These are phyloP conservation scores for Globisporangium mamillatum DNA, from an alignment of 352 stramenopile genomes.

Conservation along the genomic window DNA sequence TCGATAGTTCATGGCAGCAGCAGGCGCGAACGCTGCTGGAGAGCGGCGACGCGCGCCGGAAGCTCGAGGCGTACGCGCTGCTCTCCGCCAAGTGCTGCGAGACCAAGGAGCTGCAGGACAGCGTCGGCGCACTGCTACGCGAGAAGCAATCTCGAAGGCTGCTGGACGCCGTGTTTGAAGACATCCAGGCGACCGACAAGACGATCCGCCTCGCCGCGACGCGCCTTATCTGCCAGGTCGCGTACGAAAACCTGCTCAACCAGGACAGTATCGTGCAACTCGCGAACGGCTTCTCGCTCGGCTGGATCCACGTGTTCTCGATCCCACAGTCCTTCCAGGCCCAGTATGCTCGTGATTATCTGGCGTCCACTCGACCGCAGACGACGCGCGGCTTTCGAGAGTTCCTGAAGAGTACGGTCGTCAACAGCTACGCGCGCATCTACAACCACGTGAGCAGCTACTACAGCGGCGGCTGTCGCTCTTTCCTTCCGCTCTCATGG, in stretches of 20 bases:
- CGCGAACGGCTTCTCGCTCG: constrained; percentile 33
- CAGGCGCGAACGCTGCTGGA: constrained; percentile 15
- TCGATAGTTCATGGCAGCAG: constrained; percentile 19
- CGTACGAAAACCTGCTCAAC: constrained; percentile 47
- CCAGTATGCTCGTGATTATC: constrained; percentile 21
- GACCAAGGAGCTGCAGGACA: constrained; percentile 40
- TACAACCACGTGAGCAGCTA: constrained; percentile 45
- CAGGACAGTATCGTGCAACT: constrained; percentile 32
- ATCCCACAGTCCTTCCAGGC: constrained; percentile 30
- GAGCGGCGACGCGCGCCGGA: constrained; percentile 26
- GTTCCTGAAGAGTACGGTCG: constrained; percentile 33
- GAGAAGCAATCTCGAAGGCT: constrained; percentile 16
- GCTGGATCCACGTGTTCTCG: constrained; percentile 57
- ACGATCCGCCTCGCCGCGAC: constrained; percentile 42
- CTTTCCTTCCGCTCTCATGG: constrained; percentile 56
- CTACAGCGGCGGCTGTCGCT: constrained; percentile 38
- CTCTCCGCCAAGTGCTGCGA: constrained; percentile 31
- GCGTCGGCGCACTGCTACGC: constrained; percentile 41
- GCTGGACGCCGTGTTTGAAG: constrained; percentile 26
- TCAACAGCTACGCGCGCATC: constrained; percentile 34
- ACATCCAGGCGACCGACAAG: constrained; percentile 37
- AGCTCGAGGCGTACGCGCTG: constrained; percentile 32
- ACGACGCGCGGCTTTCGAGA: constrained; percentile 15
- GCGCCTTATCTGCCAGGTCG: constrained; percentile 46
- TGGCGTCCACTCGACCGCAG: background rate